Conservation (phyloP, 164 flowering plant genomes). For the Tetrastigma voinierianum region DNA sequence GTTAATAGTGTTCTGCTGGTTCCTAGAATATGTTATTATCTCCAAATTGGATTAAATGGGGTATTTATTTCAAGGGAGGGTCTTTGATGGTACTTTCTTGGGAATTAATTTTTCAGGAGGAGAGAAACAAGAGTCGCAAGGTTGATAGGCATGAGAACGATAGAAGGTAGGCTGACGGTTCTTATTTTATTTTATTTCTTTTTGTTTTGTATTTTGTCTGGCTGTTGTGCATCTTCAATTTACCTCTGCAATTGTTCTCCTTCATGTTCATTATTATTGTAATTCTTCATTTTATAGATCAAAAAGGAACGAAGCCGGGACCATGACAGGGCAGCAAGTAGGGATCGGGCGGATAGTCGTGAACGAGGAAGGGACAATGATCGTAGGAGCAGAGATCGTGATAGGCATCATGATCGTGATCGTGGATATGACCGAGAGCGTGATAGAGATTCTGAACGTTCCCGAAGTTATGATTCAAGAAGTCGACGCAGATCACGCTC, state of each 20-base stretch:
- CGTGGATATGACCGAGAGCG: conserved; percentile 65
- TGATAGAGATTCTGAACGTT: conserved; percentile 56
- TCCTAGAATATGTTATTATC: conserved; percentile 1
- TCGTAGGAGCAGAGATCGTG: conserved; percentile 63
- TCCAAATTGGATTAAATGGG: neutral
- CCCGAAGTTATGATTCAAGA: conserved; percentile 69
- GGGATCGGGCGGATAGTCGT: conserved; percentile 53
- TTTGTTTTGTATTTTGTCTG: neutral
- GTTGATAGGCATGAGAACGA: conserved; percentile 57
- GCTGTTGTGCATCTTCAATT: neutral
- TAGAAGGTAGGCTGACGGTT: conserved; percentile 49
- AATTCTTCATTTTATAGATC: conserved; percentile 42
- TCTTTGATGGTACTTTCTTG: conserved; percentile 16
- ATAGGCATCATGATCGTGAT: conserved; percentile 61
- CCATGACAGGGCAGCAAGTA: conserved; percentile 52
- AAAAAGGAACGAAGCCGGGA: conserved; percentile 67
- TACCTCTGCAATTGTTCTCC: neutral
- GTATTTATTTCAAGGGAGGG: neutral
- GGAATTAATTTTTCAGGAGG: conserved; percentile 63
- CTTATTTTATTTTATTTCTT: neutral
- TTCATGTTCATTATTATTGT: neutral
- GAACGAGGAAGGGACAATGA: conserved; percentile 62
- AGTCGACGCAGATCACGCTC: conserved; percentile 76
- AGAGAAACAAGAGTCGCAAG: conserved; percentile 67
- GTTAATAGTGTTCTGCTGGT: too few relatives aligned